These are phyloP conservation scores for Furcasterigmium sp. DNA, from an alignment of 2,329 filamentous ascomycete genomes.

Conservation along the genomic window DNA sequence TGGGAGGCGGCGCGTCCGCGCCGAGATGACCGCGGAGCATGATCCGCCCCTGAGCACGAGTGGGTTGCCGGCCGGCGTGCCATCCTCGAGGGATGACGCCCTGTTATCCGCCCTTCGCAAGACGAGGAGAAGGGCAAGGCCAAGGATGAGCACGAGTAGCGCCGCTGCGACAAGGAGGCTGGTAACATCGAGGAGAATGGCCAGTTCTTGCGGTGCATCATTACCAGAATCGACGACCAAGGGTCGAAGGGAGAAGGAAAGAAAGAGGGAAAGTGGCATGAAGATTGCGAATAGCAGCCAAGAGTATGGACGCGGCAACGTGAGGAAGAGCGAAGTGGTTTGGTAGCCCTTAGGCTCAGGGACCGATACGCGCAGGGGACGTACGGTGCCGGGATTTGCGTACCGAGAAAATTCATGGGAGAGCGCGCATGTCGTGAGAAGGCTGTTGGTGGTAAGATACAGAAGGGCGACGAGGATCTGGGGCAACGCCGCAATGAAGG, in stretches of 20 bases:
- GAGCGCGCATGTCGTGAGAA: slow-evolving; percentile 42
- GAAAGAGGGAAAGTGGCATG: slow-evolving; percentile 35
- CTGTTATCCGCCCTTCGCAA: slow-evolving; percentile 31
- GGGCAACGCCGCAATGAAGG: slow-evolving; percentile 38
- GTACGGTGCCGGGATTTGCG: slow-evolving; percentile 23
- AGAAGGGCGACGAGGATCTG: slow-evolving; percentile 42
- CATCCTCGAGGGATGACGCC: slow-evolving; percentile 24
- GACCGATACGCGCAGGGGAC: slow-evolving; percentile 40
- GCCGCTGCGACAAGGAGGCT: slow-evolving; percentile 36
- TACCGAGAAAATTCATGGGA: slow-evolving; percentile 45
- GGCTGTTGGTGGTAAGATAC: slow-evolving; percentile 41
- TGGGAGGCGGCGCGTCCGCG: slow-evolving; percentile 36
- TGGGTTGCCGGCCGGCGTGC: slow-evolving; percentile 38
- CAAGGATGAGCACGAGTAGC: slow-evolving; percentile 29
- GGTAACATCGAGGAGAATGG: slow-evolving; percentile 20
- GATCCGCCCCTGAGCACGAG: slow-evolving; percentile 39
- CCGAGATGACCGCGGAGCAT: slow-evolving; percentile 47
- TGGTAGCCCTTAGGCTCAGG: slow-evolving; percentile 37
- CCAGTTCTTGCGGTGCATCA: slow-evolving; percentile 10
- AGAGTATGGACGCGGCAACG: slow-evolving; percentile 40
- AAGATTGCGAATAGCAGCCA: slow-evolving; percentile 40
- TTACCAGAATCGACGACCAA: slow-evolving; percentile 27
- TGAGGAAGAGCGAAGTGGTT: slow-evolving; percentile 41
- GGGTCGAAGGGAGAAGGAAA: slow-evolving; percentile 31
- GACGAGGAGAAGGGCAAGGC: slow-evolving; percentile 30